A percentile compares a stretch with the other conserved stretches of the same genome.
phyloP scores from a whole-genome alignment of 495 filamentous ascomycete species.

The Talaromyces proteolyticus region DNA sequence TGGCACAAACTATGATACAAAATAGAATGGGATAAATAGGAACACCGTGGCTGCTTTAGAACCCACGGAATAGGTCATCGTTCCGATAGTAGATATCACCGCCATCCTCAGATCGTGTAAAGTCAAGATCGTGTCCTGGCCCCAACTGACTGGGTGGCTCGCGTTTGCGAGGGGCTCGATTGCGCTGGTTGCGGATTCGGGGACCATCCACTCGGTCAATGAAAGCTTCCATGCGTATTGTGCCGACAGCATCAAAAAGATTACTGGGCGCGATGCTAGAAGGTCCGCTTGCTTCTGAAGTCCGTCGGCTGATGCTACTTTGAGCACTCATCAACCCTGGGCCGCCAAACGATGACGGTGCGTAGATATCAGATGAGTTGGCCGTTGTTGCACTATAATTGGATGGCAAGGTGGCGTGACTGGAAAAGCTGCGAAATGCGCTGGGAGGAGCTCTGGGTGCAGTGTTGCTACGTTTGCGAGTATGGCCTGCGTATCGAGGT shows the following conservation, averaged over 20 bases:
- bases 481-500: slow-evolving; percentile 69
- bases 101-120: slow-evolving; percentile 22
- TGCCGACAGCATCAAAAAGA: slow-evolving; percentile 68
- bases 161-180: slow-evolving; percentile 23
- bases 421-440: slow-evolving; percentile 72
- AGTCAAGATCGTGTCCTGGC: slow-evolving; percentile 22
- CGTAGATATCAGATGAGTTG: slow-evolving; percentile 56
- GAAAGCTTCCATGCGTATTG: slow-evolving; percentile 96
- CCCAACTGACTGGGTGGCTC: slow-evolving; percentile 30
- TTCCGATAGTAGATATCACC: slow-evolving; percentile 25
- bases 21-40: background rate
- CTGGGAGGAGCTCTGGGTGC: slow-evolving; percentile 58
- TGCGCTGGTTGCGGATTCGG: slow-evolving; percentile 17
- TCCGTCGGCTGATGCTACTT: slow-evolving; percentile 35
- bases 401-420: slow-evolving; percentile 43
- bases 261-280: slow-evolving; percentile 26
- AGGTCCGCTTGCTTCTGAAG: slow-evolving; percentile 36
- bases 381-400: slow-evolving; percentile 33
- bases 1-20: slow-evolving; percentile 2
- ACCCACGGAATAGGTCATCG: slow-evolving; percentile 35
- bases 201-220: slow-evolving; percentile 35
- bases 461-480: slow-evolving; percentile 80
- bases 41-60: slow-evolving; percentile 12
- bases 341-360: slow-evolving; percentile 15
- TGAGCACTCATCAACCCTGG: slow-evolving; percentile 26